Evolutionary conservation across 2,329 filamentous ascomycete species (phyloP), one percentile per base, ranked within the genome.

Genomic region (Pseudogymnoascus sp.): DNA sequence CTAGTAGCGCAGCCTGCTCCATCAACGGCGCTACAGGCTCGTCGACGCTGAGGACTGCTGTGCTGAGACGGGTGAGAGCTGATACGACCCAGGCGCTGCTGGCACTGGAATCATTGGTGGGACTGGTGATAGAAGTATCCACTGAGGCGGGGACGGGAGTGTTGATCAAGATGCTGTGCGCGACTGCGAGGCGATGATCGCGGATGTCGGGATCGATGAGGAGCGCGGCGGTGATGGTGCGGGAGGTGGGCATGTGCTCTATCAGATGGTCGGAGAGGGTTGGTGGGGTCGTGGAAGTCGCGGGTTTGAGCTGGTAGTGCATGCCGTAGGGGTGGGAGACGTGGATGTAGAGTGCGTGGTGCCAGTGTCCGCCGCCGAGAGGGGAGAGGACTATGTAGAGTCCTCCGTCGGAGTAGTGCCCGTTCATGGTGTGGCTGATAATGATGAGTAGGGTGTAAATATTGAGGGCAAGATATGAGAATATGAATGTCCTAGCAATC

Each of bases 311-410:
- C n/a, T 54, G n/a, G 47, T 54, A 54, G n/a, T 14, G 28, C 47
- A 54, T 54, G 28, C 47, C 47, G n/a, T 54, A 54, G n/a, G 47
- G 47, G n/a, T 54, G 28, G 9, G 47, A 54, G 28, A 54, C 47
- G 47, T 54, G 47, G 47, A 54, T 54, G 47, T 54, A 54, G 47
- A 54, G 47, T n/a, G 25, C 47, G 9, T 54, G 28, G 28, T 54
- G 47, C 3, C 25, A 54, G 9, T 54, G 2, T 20, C 47, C 28
- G 4, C 25, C 47, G n/a, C 47, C 28, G 28, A 54, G n/a, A 9
- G 25, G 9, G n/a, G 28, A 32, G 25, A 54, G 47, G 2, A 54
- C n/a, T n/a, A 54, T 20, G n/a, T 54, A 54, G 9, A 54, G 47
- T 1, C 25, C 43, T 1, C 47, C 47, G 2, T 32, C n/a, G 25